A percentile compares a stretch with the other conserved stretches of the same genome.
These are phyloP conservation scores for Bertia moriformis DNA, from an alignment of 2,329 filamentous ascomycete species.

Conservation along the genomic window DNA sequence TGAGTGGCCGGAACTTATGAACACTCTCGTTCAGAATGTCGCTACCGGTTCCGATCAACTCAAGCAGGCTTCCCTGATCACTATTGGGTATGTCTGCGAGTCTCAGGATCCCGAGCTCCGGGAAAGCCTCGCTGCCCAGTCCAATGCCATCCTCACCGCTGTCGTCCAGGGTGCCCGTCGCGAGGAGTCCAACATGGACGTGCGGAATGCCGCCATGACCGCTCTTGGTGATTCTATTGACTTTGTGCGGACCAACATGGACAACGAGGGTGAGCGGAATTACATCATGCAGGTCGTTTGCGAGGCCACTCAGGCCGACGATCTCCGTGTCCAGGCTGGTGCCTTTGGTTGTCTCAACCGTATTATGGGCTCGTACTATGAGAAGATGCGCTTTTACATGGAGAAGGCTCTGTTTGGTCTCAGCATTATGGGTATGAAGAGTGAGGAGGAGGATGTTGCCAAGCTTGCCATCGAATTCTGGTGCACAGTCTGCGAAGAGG, in stretches of 20 bases:
- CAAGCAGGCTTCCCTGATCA: slow-evolving; percentile 85
- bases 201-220: slow-evolving; percentile 81
- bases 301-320: slow-evolving; percentile 89
- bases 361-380: slow-evolving; percentile 97
- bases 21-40: slow-evolving; percentile 78
- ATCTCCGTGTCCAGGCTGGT: slow-evolving; percentile 83
- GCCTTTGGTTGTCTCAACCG: slow-evolving; percentile 95
- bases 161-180: slow-evolving; percentile 95
- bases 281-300: slow-evolving; percentile 99
- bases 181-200: slow-evolving; percentile 82
- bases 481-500: slow-evolving; percentile 99
- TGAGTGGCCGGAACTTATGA: slow-evolving; percentile 89
- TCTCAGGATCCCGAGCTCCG: slow-evolving; percentile 79
- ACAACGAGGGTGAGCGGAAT: slow-evolving; percentile 96
- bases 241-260: slow-evolving; percentile 96
- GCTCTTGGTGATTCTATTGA: slow-evolving; percentile 92
- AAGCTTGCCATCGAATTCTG: slow-evolving; percentile 98
- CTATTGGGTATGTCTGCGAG: slow-evolving; percentile 98
- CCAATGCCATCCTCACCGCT: slow-evolving; percentile 92
- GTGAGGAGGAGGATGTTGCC: slow-evolving; percentile 88
- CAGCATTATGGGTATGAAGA: slow-evolving; percentile 98
- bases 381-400: slow-evolving; percentile 99
- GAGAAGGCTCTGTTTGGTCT: slow-evolving; percentile 97
- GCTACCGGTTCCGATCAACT: slow-evolving; percentile 72
- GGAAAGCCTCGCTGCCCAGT: slow-evolving; percentile 68